Conservation (phyloP, 345 rosid genomes). For the Hirschfeldia incana region DNA sequence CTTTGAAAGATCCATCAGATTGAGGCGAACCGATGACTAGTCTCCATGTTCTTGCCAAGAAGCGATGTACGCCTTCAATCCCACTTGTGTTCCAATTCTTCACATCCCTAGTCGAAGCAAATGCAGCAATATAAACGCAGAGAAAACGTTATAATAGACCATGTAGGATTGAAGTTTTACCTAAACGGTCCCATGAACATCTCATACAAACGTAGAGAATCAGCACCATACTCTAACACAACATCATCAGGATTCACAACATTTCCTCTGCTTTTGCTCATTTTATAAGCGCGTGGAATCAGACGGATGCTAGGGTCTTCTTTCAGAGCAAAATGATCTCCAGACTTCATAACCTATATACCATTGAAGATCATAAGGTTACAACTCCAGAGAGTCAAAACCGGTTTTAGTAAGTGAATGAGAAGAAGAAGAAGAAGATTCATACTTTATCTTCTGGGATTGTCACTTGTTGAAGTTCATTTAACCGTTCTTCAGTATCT, state of each 20-base stretch:
- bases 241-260: slow-evolving; percentile 94
- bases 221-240: slow-evolving; percentile 86
- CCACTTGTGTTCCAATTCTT: slow-evolving; percentile 97
- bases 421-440: slow-evolving; percentile 23
- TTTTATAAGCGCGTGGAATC: slow-evolving; percentile 78
- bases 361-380: neutral
- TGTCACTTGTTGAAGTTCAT: slow-evolving; percentile 59
- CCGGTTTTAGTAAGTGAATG: slow-evolving; percentile 15
- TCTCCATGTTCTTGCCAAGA: slow-evolving; percentile 90
- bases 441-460: slow-evolving; percentile 71
- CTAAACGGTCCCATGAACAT: slow-evolving; percentile 99
- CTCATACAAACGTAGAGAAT: slow-evolving; percentile 90
- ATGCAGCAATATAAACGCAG: neutral
- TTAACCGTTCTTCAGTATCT: slow-evolving; percentile 44
- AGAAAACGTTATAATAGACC: neutral
- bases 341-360: slow-evolving; percentile 66
- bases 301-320: slow-evolving; percentile 60
- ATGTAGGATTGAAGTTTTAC: slow-evolving; percentile 37
- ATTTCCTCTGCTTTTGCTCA: slow-evolving; percentile 98
- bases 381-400: neutral
- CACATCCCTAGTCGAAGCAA: slow-evolving; percentile 60
- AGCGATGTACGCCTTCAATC: slow-evolving; percentile 92
- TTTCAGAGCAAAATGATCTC: slow-evolving; percentile 75
- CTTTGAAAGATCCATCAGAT: slow-evolving; percentile 57
- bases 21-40: slow-evolving; percentile 69